Percentiles rank a stretch among this genome's conserved stretches.
Conservation (phyloP, 495 filamentous ascomycete genomes). For the Xanthoparmelia taractica region DNA sequence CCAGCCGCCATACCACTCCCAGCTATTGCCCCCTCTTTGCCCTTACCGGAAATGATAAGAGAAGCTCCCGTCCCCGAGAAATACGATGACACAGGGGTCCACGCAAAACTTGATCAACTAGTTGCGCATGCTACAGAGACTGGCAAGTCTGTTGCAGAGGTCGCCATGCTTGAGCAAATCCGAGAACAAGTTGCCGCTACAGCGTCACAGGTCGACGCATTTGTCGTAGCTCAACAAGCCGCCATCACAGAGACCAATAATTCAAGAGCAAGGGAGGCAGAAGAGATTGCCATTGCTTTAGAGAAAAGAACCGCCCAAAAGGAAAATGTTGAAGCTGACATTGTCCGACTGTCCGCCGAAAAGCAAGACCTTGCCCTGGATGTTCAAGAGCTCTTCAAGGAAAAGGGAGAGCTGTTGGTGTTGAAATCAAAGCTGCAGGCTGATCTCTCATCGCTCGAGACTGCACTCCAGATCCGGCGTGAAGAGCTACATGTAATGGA, state of each 20-base stretch:
- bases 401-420: conserved; percentile 62
- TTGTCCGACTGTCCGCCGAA: conserved; percentile 56
- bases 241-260: conserved; percentile 73
- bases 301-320: conserved; percentile 72
- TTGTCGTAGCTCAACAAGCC: conserved; percentile 71
- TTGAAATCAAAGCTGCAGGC: conserved; percentile 71
- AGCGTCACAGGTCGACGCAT: conserved; percentile 77
- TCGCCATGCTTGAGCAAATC: conserved; percentile 78
- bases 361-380: conserved; percentile 54
- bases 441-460: conserved; percentile 81
- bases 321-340: conserved; percentile 65
- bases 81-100: conserved; percentile 65
- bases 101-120: conserved; percentile 80
- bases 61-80: conserved; percentile 34
- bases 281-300: conserved; percentile 72
- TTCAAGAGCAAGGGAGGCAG: conserved; percentile 68
- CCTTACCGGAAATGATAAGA: conserved; percentile 33
- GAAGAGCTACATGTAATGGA: conserved; percentile 91
- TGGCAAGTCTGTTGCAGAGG: conserved; percentile 46
- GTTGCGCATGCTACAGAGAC: conserved; percentile 50
- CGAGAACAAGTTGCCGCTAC: conserved; percentile 81
- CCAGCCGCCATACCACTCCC: conserved; percentile 47
- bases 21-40: conserved; percentile 35
- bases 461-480: conserved; percentile 74
- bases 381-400: conserved; percentile 49